These are phyloP conservation scores for Solanum hybrid DNA, from an alignment of 305 asterid genomes.

Conservation along the genomic window DNA sequence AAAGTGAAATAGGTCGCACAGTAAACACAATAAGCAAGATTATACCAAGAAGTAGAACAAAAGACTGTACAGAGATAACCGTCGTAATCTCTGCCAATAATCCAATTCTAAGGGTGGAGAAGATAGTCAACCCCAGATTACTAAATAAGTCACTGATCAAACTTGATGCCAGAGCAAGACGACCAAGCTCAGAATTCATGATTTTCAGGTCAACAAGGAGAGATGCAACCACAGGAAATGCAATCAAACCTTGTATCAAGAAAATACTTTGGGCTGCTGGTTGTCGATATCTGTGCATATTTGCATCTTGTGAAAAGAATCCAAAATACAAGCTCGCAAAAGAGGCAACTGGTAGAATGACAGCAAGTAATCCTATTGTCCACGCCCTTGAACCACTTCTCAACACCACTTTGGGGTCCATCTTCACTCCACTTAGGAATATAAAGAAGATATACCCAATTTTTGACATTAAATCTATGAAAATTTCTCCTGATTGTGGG, in stretches of 20 bases:
- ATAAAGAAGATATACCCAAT: conserved; percentile 70
- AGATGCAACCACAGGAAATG: conserved; percentile 76
- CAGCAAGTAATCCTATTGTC: conserved; percentile 58
- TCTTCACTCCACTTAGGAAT: conserved; percentile 76
- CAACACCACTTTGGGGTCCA: conserved; percentile 63
- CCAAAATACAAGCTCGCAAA: conserved; percentile 13
- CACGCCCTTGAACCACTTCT: conserved; percentile 72
- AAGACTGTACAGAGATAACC: conserved; percentile 25
- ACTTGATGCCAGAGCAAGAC: conserved; percentile 67
- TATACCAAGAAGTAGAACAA: conserved; percentile 20
- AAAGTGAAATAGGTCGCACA: conserved; percentile 38
- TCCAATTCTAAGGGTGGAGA: conserved; percentile 34
- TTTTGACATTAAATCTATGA: conserved; percentile 56
- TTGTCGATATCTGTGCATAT: conserved; percentile 32
- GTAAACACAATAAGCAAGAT: conserved; percentile 33
- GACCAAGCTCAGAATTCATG: conserved; percentile 92
- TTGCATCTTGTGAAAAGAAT: not conserved
- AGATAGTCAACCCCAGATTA: conserved; percentile 21
- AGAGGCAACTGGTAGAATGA: conserved; percentile 37
- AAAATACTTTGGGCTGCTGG: conserved; percentile 29
- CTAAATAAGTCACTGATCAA: conserved; percentile 64
- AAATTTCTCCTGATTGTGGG: conserved; percentile 53
- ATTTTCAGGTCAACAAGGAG: conserved; percentile 77
- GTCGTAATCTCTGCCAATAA: conserved; percentile 10
- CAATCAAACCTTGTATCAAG: conserved; percentile 38